Base-by-base conservation (phyloP, 108 stramenopile genomes). In the Asterionellopsis glacialis region DNA sequence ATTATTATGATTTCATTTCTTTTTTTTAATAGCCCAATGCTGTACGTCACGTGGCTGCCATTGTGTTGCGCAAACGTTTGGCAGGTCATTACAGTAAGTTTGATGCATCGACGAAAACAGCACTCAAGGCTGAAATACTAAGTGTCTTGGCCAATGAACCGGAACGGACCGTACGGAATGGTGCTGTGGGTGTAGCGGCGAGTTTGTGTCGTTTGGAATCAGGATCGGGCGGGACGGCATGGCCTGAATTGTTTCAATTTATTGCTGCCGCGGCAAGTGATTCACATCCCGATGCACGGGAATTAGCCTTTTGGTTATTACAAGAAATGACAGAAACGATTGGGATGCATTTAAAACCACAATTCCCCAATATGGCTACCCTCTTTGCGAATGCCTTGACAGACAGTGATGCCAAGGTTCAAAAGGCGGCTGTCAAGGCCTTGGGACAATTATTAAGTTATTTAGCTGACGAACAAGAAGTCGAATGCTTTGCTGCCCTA, bases 321-420 rank as follows among this genome's bases (percentile, higher is more conserved):
- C 61, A 65, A 49, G 95, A 97, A 83, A 87, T 97, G 87, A 92
- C 96, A 14, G 95, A 96, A 44, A 95, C 93, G 39, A 80, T 98
- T 55, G 93, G 85, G 12, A 70, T 76, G 55, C 87, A 86, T 54
- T 71, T 97, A 38, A 83, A 79, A 65, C 64, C 71, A 3, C 90
- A 95, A 55, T 90, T 96, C 64, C 64, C 55, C 22, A 75, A 78
- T 11, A 70, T 98, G 50, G 74, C 82, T 41, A 61, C 70, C 33
- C 62, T 98, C 48, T 96, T 95, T 61, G 60, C 63, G n/a, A 72
- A 69, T 23, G 95, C 79, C 41, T 63, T 96, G 42, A 57, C 68
- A 5, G 72, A 79, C 62, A 54, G 66, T 0, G 88, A 86, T 55
- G 72, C 70, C 16, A 53, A 68, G 18, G 94, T 95, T 23, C 81